Conservation (phyloP, 352 stramenopile species). For the Phytophthora niederhauseri region DNA sequence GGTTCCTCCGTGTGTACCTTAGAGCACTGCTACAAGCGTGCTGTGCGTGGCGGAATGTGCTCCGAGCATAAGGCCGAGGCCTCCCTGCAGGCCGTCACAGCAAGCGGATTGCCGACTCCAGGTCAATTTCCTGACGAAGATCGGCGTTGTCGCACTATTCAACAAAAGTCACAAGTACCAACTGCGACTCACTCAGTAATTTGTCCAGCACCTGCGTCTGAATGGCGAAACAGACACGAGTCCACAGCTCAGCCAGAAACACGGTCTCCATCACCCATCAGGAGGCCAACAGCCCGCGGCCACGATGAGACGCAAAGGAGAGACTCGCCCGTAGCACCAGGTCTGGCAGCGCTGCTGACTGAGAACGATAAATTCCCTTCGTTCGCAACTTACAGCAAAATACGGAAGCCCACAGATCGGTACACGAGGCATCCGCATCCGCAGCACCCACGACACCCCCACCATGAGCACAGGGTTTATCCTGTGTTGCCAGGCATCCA, state of each 20-base stretch:
- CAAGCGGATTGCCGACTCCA: slow-evolving; percentile 8
- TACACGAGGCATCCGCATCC: slow-evolving; percentile 2
- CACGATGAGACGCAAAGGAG: not conserved
- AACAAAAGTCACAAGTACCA: not conserved
- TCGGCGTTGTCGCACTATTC: not conserved
- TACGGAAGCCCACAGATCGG: not conserved
- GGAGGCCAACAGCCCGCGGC: no score
- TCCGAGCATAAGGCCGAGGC: slow-evolving; percentile 31
- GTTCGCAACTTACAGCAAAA: slow-evolving; percentile 3
- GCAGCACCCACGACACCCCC: not conserved
- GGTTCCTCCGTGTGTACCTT: slow-evolving; percentile 37
- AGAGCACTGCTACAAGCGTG: slow-evolving; percentile 28
- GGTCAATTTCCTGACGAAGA: slow-evolving; percentile 16
- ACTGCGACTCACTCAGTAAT: not conserved
- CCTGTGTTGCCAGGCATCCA: slow-evolving; percentile 26
- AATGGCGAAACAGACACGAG: slow-evolving; percentile 5
- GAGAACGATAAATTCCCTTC: slow-evolving; percentile 7
- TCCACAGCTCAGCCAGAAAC: not conserved
- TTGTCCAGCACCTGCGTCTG: not conserved
- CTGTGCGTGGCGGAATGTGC: slow-evolving; percentile 37
- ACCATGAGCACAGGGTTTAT: slow-evolving; percentile 15
- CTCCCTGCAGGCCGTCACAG: slow-evolving; percentile 8
- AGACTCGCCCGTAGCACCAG: slow-evolving; percentile 2
- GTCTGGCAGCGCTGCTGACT: slow-evolving; percentile 16
- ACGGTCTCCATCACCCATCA: not conserved